These are phyloP conservation scores for Candida ficus DNA, from an alignment of 805 yeast species.

Conservation along the genomic window DNA sequence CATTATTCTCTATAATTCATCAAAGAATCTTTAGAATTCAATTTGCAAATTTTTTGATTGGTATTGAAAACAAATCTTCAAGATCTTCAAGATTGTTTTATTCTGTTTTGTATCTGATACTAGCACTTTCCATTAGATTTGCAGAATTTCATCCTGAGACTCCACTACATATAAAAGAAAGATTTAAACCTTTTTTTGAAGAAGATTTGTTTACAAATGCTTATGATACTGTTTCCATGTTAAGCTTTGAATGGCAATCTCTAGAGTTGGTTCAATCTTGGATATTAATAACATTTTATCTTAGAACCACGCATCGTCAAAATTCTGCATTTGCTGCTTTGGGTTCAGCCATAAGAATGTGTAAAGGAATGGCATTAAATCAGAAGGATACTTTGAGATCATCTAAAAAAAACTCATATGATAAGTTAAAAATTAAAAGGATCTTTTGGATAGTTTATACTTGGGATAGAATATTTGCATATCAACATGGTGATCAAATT, in stretches of 20 bases:
- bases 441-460: conserved; percentile 53
- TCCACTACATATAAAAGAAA: conserved; percentile 15
- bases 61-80: conserved; percentile 21
- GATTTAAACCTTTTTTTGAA: conserved; percentile 28
- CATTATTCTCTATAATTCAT: conserved; percentile 47
- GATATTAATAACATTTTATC: conserved; percentile 38
- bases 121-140: conserved; percentile 47
- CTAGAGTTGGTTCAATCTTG: conserved; percentile 48
- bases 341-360: conserved; percentile 38
- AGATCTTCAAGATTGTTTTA: conserved; percentile 41
- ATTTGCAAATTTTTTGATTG: conserved; percentile 28
- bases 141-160: conserved; percentile 31
- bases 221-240: conserved; percentile 31
- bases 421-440: conserved; percentile 42
- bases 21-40: conserved; percentile 50
- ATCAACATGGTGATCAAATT: conserved; percentile 45
- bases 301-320: conserved; percentile 40
- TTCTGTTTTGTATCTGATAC: conserved; percentile 45
- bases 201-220: conserved; percentile 38
- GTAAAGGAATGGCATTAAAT: conserved; percentile 40
- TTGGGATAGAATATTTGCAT: conserved; percentile 46
- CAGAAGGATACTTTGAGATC: conserved; percentile 24
- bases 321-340: conserved; percentile 37
- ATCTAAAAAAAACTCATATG: conserved; percentile 26
- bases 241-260: conserved; percentile 48